Percentiles rank a stretch among this genome's conserved stretches.
Conservation (phyloP, 805 yeast genomes). For the Lipomyces chichibuensis region DNA sequence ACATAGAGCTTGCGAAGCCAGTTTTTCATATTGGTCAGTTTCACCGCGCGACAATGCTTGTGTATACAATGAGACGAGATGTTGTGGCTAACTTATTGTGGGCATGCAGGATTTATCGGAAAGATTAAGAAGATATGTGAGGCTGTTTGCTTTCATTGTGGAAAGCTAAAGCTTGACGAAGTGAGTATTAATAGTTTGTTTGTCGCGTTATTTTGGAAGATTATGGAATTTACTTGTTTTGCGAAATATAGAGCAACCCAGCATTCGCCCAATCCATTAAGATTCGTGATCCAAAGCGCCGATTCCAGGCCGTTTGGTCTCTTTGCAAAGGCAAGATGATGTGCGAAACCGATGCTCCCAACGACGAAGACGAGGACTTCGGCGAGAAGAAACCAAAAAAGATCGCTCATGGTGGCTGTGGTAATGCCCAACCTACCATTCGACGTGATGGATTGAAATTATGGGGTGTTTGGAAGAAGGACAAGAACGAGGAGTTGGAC, state of each 20-base stretch:
- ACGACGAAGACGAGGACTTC: conserved; percentile 58
- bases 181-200: conserved; percentile 44
- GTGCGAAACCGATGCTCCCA: conserved; percentile 82
- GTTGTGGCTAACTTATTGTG: background rate
- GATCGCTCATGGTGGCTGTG: conserved; percentile 92
- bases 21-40: conserved; percentile 87
- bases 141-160: conserved; percentile 98
- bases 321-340: conserved; percentile 81
- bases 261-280: conserved; percentile 84
- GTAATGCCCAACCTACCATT: conserved; percentile 92
- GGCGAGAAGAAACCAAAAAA: conserved; percentile 50
- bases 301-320: conserved; percentile 97
- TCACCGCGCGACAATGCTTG: background rate
- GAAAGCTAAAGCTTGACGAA: conserved; percentile 88
- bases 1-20: conserved; percentile 96
- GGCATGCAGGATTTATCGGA: conserved; percentile 60
- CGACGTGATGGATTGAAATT: conserved; percentile 94
- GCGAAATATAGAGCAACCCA: conserved; percentile 52
- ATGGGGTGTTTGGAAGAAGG: conserved; percentile 98
- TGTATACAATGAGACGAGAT: background rate
- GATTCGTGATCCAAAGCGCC: conserved; percentile 90
- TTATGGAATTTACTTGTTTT: conserved; percentile 9
- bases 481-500: conserved; percentile 77
- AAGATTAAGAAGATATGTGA: conserved; percentile 95
- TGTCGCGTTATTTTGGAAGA: background rate